phyloP scores from a whole-genome alignment of 345 rosid species.

The Passiflora organensis region DNA sequence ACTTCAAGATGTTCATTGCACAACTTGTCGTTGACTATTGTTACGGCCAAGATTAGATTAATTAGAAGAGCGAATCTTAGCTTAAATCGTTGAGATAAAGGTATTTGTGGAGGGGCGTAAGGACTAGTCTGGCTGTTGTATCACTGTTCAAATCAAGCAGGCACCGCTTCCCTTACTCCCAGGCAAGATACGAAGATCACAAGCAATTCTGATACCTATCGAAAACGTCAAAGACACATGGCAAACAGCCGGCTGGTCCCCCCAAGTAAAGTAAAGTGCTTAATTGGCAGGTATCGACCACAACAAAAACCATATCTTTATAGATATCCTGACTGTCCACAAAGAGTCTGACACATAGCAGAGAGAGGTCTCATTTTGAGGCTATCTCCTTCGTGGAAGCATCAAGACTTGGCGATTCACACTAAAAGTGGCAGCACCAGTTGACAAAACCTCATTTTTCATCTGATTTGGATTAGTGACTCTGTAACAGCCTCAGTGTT shows the following conservation, averaged over 20 bases:
- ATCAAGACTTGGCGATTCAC: conserved; percentile 17
- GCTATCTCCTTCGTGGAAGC: neutral
- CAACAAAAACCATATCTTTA: conserved; percentile 27
- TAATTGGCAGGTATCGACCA: conserved; percentile 18
- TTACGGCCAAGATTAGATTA: too few relatives aligned
- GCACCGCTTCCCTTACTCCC: neutral
- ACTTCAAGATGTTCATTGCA: too few relatives aligned
- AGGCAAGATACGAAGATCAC: neutral
- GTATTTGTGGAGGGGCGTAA: too few relatives aligned
- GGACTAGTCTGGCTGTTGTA: too few relatives aligned
- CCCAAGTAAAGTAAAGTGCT: conserved; percentile 19
- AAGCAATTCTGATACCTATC: neutral
- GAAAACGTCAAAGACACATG: conserved; percentile 17
- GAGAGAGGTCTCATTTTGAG: conserved; percentile 4
- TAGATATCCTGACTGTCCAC: conserved; percentile 21
- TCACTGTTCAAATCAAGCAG: neutral
- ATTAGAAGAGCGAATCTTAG: too few relatives aligned
- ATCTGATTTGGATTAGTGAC: conserved; percentile 21
- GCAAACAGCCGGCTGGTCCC: conserved; percentile 7
- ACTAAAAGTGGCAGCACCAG: conserved; percentile 34
- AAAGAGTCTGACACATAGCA: conserved; percentile 24
- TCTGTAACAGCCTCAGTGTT: conserved; percentile 19
- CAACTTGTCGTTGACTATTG: too few relatives aligned
- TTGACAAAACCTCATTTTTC: conserved; percentile 8
- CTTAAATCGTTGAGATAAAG: too few relatives aligned